phyloP scores from a whole-genome alignment of 1,284 basidiomycete genomes.

The Exsudoporus floridanus region DNA sequence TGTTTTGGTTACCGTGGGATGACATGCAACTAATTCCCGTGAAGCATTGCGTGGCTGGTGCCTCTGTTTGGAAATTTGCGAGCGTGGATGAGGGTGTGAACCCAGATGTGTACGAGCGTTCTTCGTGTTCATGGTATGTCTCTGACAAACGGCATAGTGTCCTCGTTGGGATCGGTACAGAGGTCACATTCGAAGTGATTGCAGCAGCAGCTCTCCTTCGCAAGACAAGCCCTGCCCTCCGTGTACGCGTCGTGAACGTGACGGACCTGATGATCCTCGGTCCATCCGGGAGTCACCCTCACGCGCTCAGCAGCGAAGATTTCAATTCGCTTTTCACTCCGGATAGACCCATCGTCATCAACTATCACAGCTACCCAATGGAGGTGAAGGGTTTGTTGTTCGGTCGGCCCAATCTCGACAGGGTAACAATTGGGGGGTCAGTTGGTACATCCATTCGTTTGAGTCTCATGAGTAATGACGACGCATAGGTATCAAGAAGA shows the following conservation, averaged over 20 bases:
- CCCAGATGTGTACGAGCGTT: conserved; percentile 59
- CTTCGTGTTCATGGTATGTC: not conserved
- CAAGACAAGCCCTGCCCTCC: conserved; percentile 58
- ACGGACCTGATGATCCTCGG: conserved; percentile 82
- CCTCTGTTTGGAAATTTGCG: conserved; percentile 76
- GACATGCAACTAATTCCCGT: conserved; percentile 1
- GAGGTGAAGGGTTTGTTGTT: conserved; percentile 65
- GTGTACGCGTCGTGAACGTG: conserved; percentile 80
- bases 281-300: conserved; percentile 68
- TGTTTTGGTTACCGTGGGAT: not conserved
- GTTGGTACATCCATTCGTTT: conserved; percentile 32
- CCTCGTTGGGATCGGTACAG: conserved; percentile 73
- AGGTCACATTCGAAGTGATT: conserved; percentile 75
- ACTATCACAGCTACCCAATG: conserved; percentile 82
- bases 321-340: conserved; percentile 72
- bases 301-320: conserved; percentile 62
- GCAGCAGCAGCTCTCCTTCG: conserved; percentile 75
- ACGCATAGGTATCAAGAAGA: conserved; percentile 66
- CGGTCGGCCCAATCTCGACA: conserved; percentile 49
- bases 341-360: conserved; percentile 72
- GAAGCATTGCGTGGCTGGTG: conserved; percentile 74
- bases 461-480: conserved; percentile 41
- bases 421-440: conserved; percentile 54
- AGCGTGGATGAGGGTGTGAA: conserved; percentile 62
- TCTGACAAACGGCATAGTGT: conserved; percentile 43